phyloP scores from a whole-genome alignment of 148 eudicot species.

The Chenopodium berlandieri region DNA sequence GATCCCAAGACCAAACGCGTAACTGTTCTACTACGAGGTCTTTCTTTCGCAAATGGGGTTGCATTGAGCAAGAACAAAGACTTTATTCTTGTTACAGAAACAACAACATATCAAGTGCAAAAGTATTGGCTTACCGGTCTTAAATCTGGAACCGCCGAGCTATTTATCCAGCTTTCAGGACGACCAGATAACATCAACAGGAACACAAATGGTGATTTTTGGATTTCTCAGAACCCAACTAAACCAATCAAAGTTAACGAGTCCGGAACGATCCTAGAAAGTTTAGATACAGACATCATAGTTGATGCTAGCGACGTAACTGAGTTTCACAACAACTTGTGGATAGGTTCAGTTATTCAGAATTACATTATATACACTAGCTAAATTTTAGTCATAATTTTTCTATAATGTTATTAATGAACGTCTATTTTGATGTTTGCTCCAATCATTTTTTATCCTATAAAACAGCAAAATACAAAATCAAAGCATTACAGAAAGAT shows the following conservation, averaged over 20 bases:
- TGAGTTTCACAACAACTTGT: not conserved
- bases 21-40: conserved; percentile 2
- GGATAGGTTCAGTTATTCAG: conserved; percentile 15
- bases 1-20: not conserved
- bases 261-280: not conserved
- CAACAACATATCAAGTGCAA: not conserved
- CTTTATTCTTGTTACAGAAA: conserved; percentile 24
- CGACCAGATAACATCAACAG: conserved; percentile 24
- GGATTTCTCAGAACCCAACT: conserved; percentile 21
- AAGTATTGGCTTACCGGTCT: conserved; percentile 30
- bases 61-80: conserved; percentile 19
- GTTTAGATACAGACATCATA: not conserved
- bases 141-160: not conserved
- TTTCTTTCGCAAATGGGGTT: conserved; percentile 14
- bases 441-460: too few species aligned
- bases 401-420: too few species aligned
- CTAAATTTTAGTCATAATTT: too few species aligned
- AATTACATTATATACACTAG: not conserved
- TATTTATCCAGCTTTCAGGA: conserved; percentile 15
- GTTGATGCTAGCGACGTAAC: not conserved
- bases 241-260: conserved; percentile 5
- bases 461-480: too few species aligned
- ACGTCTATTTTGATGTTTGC: too few species aligned
- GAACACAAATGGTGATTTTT: conserved; percentile 9
- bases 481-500: too few species aligned